Evolutionary conservation across 371 early-diverging fungal genomes (phyloP), one percentile per base, ranked within the genome.

Genomic region (Syncephalastrum contaminatum): DNA sequence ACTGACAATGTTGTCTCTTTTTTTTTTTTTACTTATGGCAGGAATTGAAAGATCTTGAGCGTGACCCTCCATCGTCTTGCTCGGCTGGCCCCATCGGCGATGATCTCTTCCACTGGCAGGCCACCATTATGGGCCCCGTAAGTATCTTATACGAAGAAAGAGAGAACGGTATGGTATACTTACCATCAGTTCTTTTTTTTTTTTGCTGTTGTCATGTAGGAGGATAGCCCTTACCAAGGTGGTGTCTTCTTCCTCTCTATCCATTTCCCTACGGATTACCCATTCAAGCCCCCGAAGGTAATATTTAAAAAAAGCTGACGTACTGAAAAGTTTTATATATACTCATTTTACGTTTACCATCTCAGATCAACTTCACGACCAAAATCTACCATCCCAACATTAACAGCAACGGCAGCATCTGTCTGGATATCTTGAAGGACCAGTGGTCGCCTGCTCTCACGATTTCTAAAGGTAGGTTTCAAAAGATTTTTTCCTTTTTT

Each of bases 381-480:
- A 83, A 92, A 59, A 98, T 99, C 62, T 99, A 97, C 70, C 99
- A 99, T 82, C 99, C 99, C 55, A 99, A 99, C 82, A 98, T 99
- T 79, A 99, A 99, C 86, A 88, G 90, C 68, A 98, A 97, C 69
- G 99, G 99, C 54, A 89, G 90, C 64, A 99, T 99, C 64, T 99
- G 99, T 75, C 81, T 99, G 77, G 98, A 98, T 73, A 98, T 99
- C 66, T 83, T 99, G 75, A 91, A 88, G 68, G 99, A 99, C 66
- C 98, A 97, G 67, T 99, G 99, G 99, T 96, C 96, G 50, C 99
- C 99, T 59, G 99, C 99, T 43, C 84, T 99, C 60, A 99, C 99
- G 48, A 93, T 99, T 53, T 92, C 94, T 60, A 97, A 97, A 83
- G 90, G 88, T 85, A 67, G 61, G 49, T 16, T 27, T 43, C 42